These are phyloP conservation scores for Rhodotorula mucilaginosa DNA, from an alignment of 1,284 basidiomycete genomes.

Conservation along the genomic window DNA sequence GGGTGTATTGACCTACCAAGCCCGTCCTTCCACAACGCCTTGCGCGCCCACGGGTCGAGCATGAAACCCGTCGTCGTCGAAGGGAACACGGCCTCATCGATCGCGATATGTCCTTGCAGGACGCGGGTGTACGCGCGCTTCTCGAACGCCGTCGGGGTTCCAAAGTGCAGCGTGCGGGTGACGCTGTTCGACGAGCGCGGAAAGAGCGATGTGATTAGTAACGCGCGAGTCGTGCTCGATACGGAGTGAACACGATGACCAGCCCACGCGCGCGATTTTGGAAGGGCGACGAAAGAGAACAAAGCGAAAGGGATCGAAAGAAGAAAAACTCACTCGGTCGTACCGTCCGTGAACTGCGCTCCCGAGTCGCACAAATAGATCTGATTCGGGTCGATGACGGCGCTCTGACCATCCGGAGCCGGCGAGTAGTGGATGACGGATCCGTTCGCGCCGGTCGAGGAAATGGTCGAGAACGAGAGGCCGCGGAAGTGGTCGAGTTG, in stretches of 20 bases:
- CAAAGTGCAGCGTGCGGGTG: conserved; percentile 69
- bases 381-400: conserved; percentile 70
- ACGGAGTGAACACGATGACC: no score
- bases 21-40: conserved; percentile 86
- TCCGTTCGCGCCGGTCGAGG: conserved; percentile 63
- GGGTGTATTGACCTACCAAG: conserved; percentile 60
- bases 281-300: no score
- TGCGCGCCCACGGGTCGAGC: conserved; percentile 80
- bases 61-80: conserved; percentile 71
- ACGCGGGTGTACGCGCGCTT: conserved; percentile 88
- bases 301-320: background rate
- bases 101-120: conserved; percentile 90
- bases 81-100: conserved; percentile 83
- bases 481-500: conserved; percentile 78
- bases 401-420: conserved; percentile 64
- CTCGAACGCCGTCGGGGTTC: conserved; percentile 75
- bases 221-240: background rate
- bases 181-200: background rate
- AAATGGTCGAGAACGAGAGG: conserved; percentile 88
- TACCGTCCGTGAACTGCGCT: conserved; percentile 84
- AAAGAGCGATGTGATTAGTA: background rate
- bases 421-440: conserved; percentile 95
- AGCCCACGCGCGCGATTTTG: no score
- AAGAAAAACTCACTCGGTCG: conserved; percentile 71
- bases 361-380: conserved; percentile 94